Base-by-base conservation (phyloP, 2,329 filamentous ascomycete species). In the Proliferodiscus dingleyae region DNA sequence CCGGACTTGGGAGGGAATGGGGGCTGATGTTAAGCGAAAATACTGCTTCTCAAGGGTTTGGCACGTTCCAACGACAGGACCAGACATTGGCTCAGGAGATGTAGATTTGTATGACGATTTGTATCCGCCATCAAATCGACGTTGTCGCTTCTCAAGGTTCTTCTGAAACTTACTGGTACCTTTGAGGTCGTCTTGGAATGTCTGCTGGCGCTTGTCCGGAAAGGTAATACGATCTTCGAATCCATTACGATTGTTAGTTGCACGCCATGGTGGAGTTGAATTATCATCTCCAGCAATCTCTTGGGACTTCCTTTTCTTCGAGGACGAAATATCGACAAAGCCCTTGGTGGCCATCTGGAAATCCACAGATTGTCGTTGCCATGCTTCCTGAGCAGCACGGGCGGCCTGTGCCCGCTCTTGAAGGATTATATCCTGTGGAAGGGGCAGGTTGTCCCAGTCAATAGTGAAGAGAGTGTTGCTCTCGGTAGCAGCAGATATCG, bases 31-130 rank as follows among this genome's bases (percentile, higher is more conserved):
- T 64, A 98, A 77, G 52, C 93, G 89, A 63, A 97, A 86, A 64
- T 96, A 98, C 63, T 81, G 84, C 75, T 98, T 98, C 69, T 97
- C 91, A 57, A 97, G 73, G 19, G 74, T 77, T 66, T 89, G 79
- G 65, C 85, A 91, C 37, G 86, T 88, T 56, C 93, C 93, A 49
- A 96, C 78, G 26, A 97, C 83, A 8, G 93, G 93, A 28, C 81
- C 82, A 45, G 75, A 68, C 45, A 73, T 66, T 55, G 80, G 71
- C 58, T 73, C 72, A 18, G 80, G 78, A 41, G 74, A 79, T 10
- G 77, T 75, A 23, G 77, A 77, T 40, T 60, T 55, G 54, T 76
- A 73, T 11, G 72, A 66, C 9, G 74, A 72, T 58, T 76, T 77
- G 62, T 80, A 83, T 51, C 78, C 77, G 53, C 71, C 77, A 57